phyloP scores from a whole-genome alignment of 805 yeast genomes.

The Candida glaebosa region DNA sequence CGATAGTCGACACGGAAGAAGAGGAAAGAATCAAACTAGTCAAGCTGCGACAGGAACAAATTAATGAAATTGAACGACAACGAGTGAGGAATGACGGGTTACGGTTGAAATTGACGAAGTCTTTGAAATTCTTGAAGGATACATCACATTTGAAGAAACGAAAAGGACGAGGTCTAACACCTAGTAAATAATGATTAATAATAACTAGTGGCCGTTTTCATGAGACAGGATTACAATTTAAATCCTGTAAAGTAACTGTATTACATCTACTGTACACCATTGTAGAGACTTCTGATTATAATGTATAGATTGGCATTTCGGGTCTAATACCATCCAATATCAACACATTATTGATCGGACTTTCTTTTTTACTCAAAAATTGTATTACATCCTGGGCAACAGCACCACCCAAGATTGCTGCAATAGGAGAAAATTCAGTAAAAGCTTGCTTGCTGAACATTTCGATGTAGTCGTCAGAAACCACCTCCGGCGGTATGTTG shows the following conservation, averaged over 20 bases:
- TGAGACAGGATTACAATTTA: background rate
- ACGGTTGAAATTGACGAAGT: constrained; percentile 25
- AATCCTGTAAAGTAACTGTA: background rate
- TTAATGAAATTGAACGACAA: constrained; percentile 21
- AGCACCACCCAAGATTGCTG: constrained; percentile 87
- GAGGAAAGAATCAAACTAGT: constrained; percentile 19
- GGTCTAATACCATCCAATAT: constrained; percentile 69
- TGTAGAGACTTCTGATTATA: constrained; percentile 27
- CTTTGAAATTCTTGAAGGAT: constrained; percentile 33
- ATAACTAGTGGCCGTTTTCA: background rate
- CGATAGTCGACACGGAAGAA: constrained; percentile 18
- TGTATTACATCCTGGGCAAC: constrained; percentile 90
- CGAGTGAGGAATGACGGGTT: constrained; percentile 20
- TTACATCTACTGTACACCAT: background rate
- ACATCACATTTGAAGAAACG: constrained; percentile 41
- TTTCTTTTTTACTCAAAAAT: constrained; percentile 66
- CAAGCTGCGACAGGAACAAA: constrained; percentile 16
- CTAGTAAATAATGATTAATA: constrained; percentile 15
- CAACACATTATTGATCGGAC: constrained; percentile 78
- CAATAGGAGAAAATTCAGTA: constrained; percentile 75
- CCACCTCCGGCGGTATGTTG: constrained; percentile 40
- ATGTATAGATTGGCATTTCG: constrained; percentile 72
- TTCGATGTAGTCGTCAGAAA: constrained; percentile 40
- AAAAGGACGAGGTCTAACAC: constrained; percentile 39
- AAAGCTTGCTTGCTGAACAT: constrained; percentile 46